Evolutionary conservation across 2,329 filamentous ascomycete genomes (phyloP), one percentile per base, ranked within the genome.

Genomic region (Arthrobotrys pseudoclavata): DNA sequence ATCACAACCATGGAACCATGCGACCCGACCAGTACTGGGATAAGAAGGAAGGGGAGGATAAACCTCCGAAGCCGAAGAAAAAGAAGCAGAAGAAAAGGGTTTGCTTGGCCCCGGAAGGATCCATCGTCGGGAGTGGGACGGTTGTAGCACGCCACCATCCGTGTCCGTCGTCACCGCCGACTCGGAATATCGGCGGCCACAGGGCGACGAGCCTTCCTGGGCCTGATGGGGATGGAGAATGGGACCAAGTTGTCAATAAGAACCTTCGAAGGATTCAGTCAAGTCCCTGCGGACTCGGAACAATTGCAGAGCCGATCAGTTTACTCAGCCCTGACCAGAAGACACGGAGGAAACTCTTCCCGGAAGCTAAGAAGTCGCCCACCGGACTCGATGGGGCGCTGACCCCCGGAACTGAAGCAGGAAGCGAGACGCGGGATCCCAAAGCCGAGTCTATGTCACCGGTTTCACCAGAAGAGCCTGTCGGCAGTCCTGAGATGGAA

Each of bases 1-100:
- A 99, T 81, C 90, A 91, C 77, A 98, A 97, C 82, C 93, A 91
- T 84, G 93, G 92, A 82, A 87, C 86, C 24, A 96, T 97, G 86
- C 90, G 96, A 7, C 96, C 96, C 1, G 86, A 89, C 67, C 90
- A 95, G 77, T 90, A 91, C 80, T 99, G 95, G 95, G 91, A 82
- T 80, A 76, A 81, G 80, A 40, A 82, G 69, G 15, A 83, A 88
- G 1, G 86, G 85, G 29, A 81, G 48, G 47, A 68, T 57, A 55
- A 80, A 79, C 52, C 69, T 72, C 37, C 79, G 79, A 78, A 82
- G 79, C 66, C 77, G 67, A 66, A 82, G 80, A 75, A 77, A 45
- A 60, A 60, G 55, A 79, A 80, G 40, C 50, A 76, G 71, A 71
- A 70, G 45, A 68, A 72, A 20, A 69, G 69, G 29, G 55, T 79